Evolutionary conservation across 2,329 filamentous ascomycete genomes (phyloP).

Genomic region (Rutstroemia sp.): DNA sequence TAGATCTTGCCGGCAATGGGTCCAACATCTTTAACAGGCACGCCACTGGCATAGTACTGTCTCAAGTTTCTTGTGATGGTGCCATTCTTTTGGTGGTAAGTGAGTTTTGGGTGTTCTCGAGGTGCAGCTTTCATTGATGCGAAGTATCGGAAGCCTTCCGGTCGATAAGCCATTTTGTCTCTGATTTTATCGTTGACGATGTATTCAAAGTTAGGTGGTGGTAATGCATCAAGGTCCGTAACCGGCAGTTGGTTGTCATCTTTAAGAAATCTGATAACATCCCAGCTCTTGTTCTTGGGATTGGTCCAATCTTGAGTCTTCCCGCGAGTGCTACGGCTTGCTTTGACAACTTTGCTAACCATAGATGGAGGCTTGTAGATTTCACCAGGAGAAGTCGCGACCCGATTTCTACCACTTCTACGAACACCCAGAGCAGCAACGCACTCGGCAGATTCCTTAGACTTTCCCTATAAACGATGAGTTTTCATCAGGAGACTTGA

Average conservation of each 20-base stretch:
- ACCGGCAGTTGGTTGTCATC: background rate
- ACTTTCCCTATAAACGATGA: background rate
- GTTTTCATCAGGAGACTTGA: background rate
- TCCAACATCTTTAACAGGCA: conserved; percentile 9
- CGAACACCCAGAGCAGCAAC: background rate
- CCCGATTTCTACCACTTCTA: background rate
- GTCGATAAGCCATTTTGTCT: background rate
- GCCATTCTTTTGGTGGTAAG: conserved; percentile 17
- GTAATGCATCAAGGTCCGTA: conserved; percentile 1
- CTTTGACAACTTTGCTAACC: background rate
- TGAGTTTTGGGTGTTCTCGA: conserved; percentile 20
- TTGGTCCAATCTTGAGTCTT: conserved; percentile 14
- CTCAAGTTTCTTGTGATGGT: conserved; percentile 11
- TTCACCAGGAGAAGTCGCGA: background rate
- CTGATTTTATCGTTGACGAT: background rate
- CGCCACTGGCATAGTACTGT: conserved; percentile 16
- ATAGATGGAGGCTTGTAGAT: background rate
- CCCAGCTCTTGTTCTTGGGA: conserved; percentile 17
- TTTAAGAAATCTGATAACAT: conserved; percentile 16
- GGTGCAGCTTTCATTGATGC: background rate
- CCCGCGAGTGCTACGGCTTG: background rate
- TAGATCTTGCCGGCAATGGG: conserved; percentile 19
- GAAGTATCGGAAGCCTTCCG: background rate
- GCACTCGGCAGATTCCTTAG: background rate
- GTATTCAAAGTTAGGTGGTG: background rate